Percentiles rank a stretch among this genome's conserved stretches.
phyloP scores from a whole-genome alignment of 345 rosid species.

The Brassica carinata region DNA sequence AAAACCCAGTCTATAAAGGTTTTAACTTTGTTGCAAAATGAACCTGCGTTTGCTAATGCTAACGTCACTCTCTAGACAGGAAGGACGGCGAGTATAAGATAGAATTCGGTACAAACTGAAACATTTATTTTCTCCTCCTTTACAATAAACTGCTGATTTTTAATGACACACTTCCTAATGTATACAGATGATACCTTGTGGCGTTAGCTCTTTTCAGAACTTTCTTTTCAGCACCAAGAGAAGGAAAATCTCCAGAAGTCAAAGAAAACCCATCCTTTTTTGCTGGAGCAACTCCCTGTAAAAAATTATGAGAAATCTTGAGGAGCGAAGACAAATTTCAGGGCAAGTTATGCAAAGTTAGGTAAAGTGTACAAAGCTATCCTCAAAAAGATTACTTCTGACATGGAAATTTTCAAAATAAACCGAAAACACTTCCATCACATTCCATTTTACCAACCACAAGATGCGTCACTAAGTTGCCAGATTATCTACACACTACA shows the following conservation, averaged over 20 bases:
- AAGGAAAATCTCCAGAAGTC: conserved; percentile 91
- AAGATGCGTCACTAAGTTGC: conserved; percentile 8
- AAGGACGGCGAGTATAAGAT: not conserved
- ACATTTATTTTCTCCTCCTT: not conserved
- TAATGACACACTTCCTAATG: not conserved
- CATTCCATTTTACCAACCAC: conserved; percentile 6
- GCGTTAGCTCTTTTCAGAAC: conserved; percentile 54
- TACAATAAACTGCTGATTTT: conserved; percentile 7
- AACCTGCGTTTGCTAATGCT: conserved; percentile 14
- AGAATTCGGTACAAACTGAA: conserved; percentile 10
- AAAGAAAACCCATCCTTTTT: conserved; percentile 84
- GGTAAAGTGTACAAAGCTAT: conserved; percentile 11
- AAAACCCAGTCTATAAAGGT: not conserved
- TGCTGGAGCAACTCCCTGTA: conserved; percentile 66
- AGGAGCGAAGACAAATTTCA: not conserved
- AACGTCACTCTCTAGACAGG: not conserved
- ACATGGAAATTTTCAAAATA: conserved; percentile 1
- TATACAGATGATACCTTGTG: conserved; percentile 59
- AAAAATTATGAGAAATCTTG: conserved; percentile 16
- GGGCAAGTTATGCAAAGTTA: not conserved
- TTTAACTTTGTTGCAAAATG: conserved; percentile 17
- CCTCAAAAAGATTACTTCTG: not conserved
- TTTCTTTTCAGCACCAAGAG: conserved; percentile 78
- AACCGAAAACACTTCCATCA: conserved; percentile 19
- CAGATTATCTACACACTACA: conserved; percentile 11